phyloP scores from a whole-genome alignment of 257 asterid genomes.

The Plectranthus barbatus region DNA sequence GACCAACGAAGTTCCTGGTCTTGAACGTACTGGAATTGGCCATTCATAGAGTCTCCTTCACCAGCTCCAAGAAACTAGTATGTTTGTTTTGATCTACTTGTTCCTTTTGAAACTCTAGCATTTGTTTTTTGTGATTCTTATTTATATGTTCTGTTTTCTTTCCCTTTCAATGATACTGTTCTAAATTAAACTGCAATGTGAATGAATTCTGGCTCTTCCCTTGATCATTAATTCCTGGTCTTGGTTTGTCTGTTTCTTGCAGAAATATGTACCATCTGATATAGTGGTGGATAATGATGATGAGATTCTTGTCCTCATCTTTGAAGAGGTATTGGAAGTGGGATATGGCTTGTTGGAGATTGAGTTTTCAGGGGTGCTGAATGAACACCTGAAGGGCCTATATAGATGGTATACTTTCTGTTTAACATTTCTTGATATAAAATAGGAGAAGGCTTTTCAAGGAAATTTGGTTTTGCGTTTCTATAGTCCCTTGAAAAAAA shows the following conservation, averaged over 20 bases:
- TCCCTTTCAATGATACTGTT: neutral
- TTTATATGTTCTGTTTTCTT: neutral
- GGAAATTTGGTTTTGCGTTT: neutral
- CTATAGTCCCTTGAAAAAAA: neutral
- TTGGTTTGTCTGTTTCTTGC: constrained; percentile 4
- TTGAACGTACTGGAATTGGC: constrained; percentile 21
- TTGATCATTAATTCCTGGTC: neutral
- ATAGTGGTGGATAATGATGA: constrained; percentile 22
- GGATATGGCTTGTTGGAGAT: constrained; percentile 27
- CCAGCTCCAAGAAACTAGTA: constrained; percentile 10
- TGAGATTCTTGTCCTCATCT: constrained; percentile 28
- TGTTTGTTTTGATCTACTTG: neutral
- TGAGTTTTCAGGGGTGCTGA: constrained; percentile 26
- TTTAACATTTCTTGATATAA: neutral
- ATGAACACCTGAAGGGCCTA: constrained; percentile 29
- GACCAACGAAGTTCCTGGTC: constrained; percentile 18
- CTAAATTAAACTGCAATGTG: neutral
- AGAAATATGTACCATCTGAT: constrained; percentile 28
- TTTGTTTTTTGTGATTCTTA: neutral
- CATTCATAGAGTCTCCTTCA: constrained; percentile 20
- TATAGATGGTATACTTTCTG: constrained; percentile 28
- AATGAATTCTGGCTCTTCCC: neutral
- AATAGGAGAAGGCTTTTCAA: neutral
- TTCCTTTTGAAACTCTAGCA: neutral
- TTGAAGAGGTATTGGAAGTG: constrained; percentile 20